Conservation (phyloP, 441 rosid genomes). For the Brassica balearica region DNA sequence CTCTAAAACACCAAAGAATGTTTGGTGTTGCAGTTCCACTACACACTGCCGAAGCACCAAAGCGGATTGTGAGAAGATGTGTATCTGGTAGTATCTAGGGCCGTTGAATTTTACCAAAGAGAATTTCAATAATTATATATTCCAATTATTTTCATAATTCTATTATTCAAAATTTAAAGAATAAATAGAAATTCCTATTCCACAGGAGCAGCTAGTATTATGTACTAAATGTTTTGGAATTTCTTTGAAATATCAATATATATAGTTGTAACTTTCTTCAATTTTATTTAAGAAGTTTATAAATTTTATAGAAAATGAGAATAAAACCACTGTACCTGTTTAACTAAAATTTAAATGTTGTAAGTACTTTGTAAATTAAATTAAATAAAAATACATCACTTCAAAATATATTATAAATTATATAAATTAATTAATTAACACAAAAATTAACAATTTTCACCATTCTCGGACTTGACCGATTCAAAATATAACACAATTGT, state of each 20-base stretch:
- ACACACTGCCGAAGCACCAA: background rate
- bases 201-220: too few relatives aligned
- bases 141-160: background rate
- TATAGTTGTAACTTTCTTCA: too few relatives aligned
- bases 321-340: background rate
- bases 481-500: too few relatives aligned
- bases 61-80: background rate
- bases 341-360: background rate
- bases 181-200: background rate
- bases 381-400: too few relatives aligned
- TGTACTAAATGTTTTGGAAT: background rate
- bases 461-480: too few relatives aligned
- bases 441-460: too few relatives aligned
- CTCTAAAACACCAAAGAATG: background rate
- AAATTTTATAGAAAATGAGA: background rate
- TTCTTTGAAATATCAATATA: background rate
- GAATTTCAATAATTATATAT: too few relatives aligned
- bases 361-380: background rate
- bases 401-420: too few relatives aligned
- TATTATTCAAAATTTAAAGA: background rate
- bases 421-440: background rate
- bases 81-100: background rate
- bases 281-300: background rate
- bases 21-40: background rate
- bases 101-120: background rate